These are phyloP conservation scores for Lichtheimia corymbifera DNA, from an alignment of 371 early-diverging fungal genomes.

Conservation along the genomic window DNA sequence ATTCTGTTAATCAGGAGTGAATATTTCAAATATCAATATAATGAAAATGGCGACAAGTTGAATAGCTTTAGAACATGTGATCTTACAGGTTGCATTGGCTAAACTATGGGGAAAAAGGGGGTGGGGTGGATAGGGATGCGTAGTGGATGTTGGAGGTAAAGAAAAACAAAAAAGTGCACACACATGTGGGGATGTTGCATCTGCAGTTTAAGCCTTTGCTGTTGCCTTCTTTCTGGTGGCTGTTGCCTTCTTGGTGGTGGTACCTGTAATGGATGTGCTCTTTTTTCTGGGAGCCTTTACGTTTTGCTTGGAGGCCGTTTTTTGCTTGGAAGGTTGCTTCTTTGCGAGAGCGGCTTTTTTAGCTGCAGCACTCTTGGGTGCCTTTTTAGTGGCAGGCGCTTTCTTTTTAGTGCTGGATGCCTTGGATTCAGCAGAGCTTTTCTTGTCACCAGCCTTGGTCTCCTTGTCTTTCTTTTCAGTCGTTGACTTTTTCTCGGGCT, in stretches of 20 bases:
- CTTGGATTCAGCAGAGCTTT: slow-evolving; percentile 24
- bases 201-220: slow-evolving; percentile 2
- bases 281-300: slow-evolving; percentile 32
- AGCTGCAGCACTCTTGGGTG: slow-evolving; percentile 33
- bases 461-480: slow-evolving; percentile 31
- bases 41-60: neutral
- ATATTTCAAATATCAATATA: neutral
- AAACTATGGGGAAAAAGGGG: too few species aligned
- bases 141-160: too few species aligned
- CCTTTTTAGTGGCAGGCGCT: slow-evolving; percentile 3
- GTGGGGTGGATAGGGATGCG: too few species aligned
- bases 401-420: slow-evolving; percentile 24
- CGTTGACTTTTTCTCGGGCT: slow-evolving; percentile 47
- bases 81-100: too few species aligned
- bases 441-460: slow-evolving; percentile 11
- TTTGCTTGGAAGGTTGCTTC: slow-evolving; percentile 17
- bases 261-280: slow-evolving; percentile 40
- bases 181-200: neutral
- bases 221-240: slow-evolving; percentile 8
- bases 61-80: too few species aligned
- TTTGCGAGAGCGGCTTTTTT: slow-evolving; percentile 40
- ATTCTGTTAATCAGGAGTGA: slow-evolving; percentile 52
- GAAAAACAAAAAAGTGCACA: neutral
- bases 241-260: slow-evolving; percentile 39
- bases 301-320: slow-evolving; percentile 7